phyloP scores from a whole-genome alignment of 257 asterid species.

The Nicotiana tabacum region DNA sequence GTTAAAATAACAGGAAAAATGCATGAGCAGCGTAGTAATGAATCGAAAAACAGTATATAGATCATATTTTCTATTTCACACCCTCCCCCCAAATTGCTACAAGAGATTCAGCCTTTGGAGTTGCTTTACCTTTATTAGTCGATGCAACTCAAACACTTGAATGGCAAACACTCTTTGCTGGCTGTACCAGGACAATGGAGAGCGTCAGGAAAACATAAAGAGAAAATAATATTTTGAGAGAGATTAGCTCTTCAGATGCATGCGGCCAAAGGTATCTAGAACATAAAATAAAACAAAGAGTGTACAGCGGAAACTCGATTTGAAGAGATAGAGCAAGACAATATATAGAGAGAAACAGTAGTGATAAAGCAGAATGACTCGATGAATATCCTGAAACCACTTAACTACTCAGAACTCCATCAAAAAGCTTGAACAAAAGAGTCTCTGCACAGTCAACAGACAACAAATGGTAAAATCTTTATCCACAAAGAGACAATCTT shows the following conservation, averaged over 20 bases:
- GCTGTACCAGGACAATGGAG: neutral
- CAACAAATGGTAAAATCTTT: neutral
- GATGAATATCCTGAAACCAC: neutral
- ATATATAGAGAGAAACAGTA: neutral
- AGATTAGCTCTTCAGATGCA: neutral
- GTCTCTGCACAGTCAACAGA: neutral
- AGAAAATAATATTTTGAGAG: neutral
- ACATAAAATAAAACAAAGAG: neutral
- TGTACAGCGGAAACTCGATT: neutral
- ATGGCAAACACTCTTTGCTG: conserved; percentile 21
- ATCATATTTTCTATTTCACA: neutral
- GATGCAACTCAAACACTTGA: conserved; percentile 24
- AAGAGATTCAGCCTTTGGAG: neutral
- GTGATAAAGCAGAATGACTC: neutral
- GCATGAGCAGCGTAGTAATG: neutral
- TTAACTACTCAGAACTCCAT: neutral
- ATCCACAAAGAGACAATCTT: neutral
- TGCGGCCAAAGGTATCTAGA: neutral
- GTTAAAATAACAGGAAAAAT: conserved; percentile 9
- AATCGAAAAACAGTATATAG: neutral
- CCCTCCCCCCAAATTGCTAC: neutral
- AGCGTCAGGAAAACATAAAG: neutral
- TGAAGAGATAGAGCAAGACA: neutral
- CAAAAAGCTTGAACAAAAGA: neutral
- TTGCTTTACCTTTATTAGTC: conserved; percentile 15